These are phyloP conservation scores for Thyridium curvatum DNA, from an alignment of 2,329 filamentous ascomycete genomes.

Conservation along the genomic window DNA sequence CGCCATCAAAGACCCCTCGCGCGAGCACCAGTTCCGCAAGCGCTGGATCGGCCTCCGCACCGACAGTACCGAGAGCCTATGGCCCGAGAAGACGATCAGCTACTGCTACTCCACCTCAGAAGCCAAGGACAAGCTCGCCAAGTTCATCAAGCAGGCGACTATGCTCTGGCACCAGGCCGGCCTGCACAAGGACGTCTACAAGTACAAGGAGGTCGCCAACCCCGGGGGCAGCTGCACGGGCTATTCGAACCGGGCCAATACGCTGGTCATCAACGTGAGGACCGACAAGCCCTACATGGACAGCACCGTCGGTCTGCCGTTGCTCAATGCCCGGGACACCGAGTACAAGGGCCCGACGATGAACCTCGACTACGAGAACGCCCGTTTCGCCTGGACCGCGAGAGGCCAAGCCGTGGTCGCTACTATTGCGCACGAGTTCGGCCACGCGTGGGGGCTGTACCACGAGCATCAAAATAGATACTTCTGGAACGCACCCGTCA, in stretches of 20 bases:
- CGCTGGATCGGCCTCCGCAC: not conserved
- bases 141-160: constrained; percentile 1
- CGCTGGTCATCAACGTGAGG: constrained; percentile 7
- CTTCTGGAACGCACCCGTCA: constrained; percentile 12
- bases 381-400: too few relatives aligned
- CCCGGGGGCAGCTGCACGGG: constrained; percentile 2
- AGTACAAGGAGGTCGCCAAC: constrained; percentile 7
- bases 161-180: constrained; percentile 2
- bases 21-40: not conserved
- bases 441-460: constrained; percentile 17
- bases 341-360: constrained; percentile 7
- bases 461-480: constrained; percentile 19
- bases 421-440: constrained; percentile 19
- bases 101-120: constrained; percentile 9
- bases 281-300: constrained; percentile 2
- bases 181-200: constrained; percentile 6
- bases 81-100: constrained; percentile 11
- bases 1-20: not conserved
- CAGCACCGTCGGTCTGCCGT: constrained; percentile 4
- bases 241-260: constrained; percentile 3
- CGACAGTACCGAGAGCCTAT: not conserved
- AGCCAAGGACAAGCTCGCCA: constrained; percentile 1
- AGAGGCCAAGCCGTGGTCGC: constrained; percentile 7
- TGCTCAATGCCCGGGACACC: constrained; percentile 1
- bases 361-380: constrained; percentile 10